Base-by-base conservation (phyloP, 495 filamentous ascomycete species). In the Usnea hakonensis region DNA sequence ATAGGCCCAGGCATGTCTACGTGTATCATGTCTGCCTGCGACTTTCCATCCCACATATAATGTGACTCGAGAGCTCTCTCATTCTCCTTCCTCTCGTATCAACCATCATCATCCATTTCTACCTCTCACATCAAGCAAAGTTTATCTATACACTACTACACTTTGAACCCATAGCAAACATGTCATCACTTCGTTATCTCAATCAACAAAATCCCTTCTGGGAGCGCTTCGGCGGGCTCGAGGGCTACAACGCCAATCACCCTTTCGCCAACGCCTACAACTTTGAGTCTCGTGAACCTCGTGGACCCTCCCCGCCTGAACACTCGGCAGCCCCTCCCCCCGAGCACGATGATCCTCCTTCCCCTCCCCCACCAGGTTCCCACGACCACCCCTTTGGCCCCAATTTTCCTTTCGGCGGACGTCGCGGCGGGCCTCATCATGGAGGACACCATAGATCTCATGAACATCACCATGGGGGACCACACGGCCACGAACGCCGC, bases 181-280 rank as follows among this genome's bases (percentile, higher is more conserved):
- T 64, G 59, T 60, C 67, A 33, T 59, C 67, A 44, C 36, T 77
- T 58, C 72, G 75, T 55, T 64, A 72, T 60, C 65, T 74, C 64
- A 78, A 78, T 57, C 67, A 73, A 26, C 66, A 38, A 37, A 64
- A 67, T 10, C 69, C 73, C 6, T 71, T 77, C 56, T 76, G 74
- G 74, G 73, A 76, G 50, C 66, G 71, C 37, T 16, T 75, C 50
- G 59, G 67, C 52, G 64, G 64, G 41, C 66, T 78, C 9, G 72
- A 78, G 57, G 50, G 52, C 37, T 53, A 32, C 55, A 58, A 55
- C 40, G 56, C 55, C 58, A 63, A 75, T 33, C 74, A 76, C 64
- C 73, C 75, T 38, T 74, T 76, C 71, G 74, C 74, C 57, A 66
- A 70, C 35, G 70, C 70, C 65, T 70, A 66, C 56, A 66, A 66